Evolutionary conservation across 371 early-diverging fungal species (phyloP).

Genomic region (Mucor saturninus): DNA sequence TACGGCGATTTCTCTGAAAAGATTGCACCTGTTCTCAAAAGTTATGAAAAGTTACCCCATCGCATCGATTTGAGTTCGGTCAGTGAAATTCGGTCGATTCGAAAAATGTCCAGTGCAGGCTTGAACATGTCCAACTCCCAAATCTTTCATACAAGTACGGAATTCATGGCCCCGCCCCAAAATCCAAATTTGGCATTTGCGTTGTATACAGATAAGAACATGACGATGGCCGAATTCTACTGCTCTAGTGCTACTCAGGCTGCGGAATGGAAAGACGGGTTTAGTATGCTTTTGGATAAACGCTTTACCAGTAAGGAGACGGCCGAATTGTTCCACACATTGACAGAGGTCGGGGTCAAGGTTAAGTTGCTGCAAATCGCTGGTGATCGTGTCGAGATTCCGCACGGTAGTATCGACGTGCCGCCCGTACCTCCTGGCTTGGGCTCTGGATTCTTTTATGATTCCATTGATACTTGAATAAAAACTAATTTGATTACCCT

Average conservation of each 20-base stretch:
- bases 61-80: slow-evolving; percentile 64
- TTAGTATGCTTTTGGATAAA: slow-evolving; percentile 73
- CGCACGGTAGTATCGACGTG: slow-evolving; percentile 50
- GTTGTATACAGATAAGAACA: slow-evolving; percentile 47
- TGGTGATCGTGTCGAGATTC: slow-evolving; percentile 66
- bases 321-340: slow-evolving; percentile 63
- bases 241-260: slow-evolving; percentile 57
- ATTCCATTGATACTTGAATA: slow-evolving; percentile 15
- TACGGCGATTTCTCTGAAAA: slow-evolving; percentile 73
- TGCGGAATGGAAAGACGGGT: slow-evolving; percentile 84
- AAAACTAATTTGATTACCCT: too few relatives aligned
- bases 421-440: slow-evolving; percentile 50
- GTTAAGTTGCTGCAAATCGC: slow-evolving; percentile 72
- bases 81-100: slow-evolving; percentile 58
- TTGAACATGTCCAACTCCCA: slow-evolving; percentile 6
- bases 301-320: slow-evolving; percentile 69
- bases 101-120: slow-evolving; percentile 17
- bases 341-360: slow-evolving; percentile 72
- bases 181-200: slow-evolving; percentile 42
- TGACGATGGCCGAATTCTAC: slow-evolving; percentile 63
- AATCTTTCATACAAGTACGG: not conserved
- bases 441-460: slow-evolving; percentile 49
- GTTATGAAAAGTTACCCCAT: slow-evolving; percentile 36
- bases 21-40: slow-evolving; percentile 32
- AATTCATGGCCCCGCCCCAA: too few relatives aligned